Percentiles rank a stretch among this genome's conserved stretches.
These are phyloP conservation scores for Neckera pumila DNA, from an alignment of 225 moss, liverwort and hornwort genomes.

Conservation along the genomic window DNA sequence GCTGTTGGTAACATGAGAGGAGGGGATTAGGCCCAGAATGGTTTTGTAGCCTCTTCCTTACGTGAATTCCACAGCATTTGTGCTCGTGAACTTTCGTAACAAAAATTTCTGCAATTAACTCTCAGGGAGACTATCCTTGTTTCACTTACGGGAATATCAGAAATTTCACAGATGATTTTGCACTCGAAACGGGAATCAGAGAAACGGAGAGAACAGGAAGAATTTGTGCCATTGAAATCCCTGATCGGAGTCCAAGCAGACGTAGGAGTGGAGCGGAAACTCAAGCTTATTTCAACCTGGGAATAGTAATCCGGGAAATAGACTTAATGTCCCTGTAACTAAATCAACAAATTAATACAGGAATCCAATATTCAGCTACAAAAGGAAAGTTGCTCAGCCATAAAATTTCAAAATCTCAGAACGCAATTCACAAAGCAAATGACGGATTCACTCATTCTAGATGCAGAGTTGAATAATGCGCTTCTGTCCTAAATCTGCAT, in stretches of 20 bases:
- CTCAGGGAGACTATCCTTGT: not conserved
- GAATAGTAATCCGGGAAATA: not conserved
- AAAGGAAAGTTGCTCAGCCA: too few relatives aligned
- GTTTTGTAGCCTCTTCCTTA: not conserved
- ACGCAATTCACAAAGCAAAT: not conserved
- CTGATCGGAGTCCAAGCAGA: not conserved
- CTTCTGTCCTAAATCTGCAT: not conserved
- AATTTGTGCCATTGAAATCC: not conserved
- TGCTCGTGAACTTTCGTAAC: not conserved
- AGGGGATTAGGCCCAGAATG: accelerated
- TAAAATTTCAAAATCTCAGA: not conserved
- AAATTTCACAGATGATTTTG: not conserved
- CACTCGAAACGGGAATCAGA: not conserved
- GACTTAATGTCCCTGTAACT: not conserved
- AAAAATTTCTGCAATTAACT: not conserved
- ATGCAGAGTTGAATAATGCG: not conserved
- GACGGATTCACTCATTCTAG: not conserved
- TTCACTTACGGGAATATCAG: too few relatives aligned
- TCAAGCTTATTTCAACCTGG: not conserved
- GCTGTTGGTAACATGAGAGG: not conserved
- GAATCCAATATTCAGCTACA: too few relatives aligned
- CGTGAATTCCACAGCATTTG: too few relatives aligned
- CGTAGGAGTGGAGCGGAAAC: too few relatives aligned
- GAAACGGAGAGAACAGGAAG: not conserved
- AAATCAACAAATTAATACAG: not conserved